phyloP scores from a whole-genome alignment of 176 grass and related monocot genomes.

The Zea mays region Zm-B73-REFERENCE-NAM-5.0 NC_050097.1:64191501-64192000 shows the following conservation, averaged over 20 bases:
- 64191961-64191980: not conserved
- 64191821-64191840: slow-evolving; percentile 1
- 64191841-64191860: slow-evolving; percentile 9
- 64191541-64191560: slow-evolving; percentile 4
- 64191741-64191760: not conserved
- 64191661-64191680: not conserved
- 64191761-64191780: not conserved
- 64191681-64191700: not conserved
- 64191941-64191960: not conserved
- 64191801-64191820: not conserved
- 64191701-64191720: slow-evolving; percentile 29
- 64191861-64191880: not conserved
- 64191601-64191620: not conserved
- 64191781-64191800: not conserved
- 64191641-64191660: not conserved
- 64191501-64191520: not conserved
- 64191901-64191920: slow-evolving; percentile 5
- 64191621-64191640: slow-evolving; percentile 1
- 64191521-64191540: not conserved
- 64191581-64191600: not conserved
- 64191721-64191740: slow-evolving; percentile 6
- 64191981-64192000: not conserved
- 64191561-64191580: slow-evolving; percentile 1
- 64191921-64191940: not conserved
- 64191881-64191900: not conserved